Conservation (phyloP, 2,329 filamentous ascomycete genomes). For the Monilinia polystroma region DNA sequence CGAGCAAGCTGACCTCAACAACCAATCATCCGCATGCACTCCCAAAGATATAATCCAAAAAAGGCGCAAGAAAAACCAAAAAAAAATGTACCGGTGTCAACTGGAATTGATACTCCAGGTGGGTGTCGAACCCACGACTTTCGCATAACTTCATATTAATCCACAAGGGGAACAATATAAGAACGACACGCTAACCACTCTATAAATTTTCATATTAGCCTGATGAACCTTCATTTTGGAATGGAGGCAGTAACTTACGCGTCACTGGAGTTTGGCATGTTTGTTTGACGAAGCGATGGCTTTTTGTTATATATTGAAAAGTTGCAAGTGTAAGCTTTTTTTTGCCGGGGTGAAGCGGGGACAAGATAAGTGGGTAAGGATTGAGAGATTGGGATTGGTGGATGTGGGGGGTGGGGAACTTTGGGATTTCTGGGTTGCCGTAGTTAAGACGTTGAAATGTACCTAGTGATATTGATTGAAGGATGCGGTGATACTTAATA, state of each 20-base stretch:
- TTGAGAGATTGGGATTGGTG: neutral
- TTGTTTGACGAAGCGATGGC: neutral
- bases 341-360: neutral
- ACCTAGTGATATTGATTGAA: too few relatives aligned
- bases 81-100: neutral
- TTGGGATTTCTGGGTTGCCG: neutral
- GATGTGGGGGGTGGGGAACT: too few relatives aligned
- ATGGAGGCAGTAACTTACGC: conserved; percentile 33
- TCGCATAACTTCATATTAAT: conserved; percentile 39
- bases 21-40: too few relatives aligned
- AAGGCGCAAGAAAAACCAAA: neutral
- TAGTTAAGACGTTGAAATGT: too few relatives aligned
- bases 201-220: conserved; percentile 31
- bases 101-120: conserved; percentile 34
- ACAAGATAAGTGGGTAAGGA: fast-evolving
- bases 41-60: too few relatives aligned
- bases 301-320: neutral
- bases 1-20: too few relatives aligned
- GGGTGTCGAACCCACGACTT: conserved; percentile 40
- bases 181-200: conserved; percentile 42
- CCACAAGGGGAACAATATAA: conserved; percentile 37
- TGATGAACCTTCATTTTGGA: conserved; percentile 26
- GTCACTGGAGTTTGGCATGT: conserved; percentile 33
- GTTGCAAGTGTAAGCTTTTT: fast-evolving
- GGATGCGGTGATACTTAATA: too few relatives aligned